A percentile compares a stretch with the other conserved stretches of the same genome.
phyloP scores from a whole-genome alignment of 2,329 filamentous ascomycete genomes.

The Helotiales sp. region DNA sequence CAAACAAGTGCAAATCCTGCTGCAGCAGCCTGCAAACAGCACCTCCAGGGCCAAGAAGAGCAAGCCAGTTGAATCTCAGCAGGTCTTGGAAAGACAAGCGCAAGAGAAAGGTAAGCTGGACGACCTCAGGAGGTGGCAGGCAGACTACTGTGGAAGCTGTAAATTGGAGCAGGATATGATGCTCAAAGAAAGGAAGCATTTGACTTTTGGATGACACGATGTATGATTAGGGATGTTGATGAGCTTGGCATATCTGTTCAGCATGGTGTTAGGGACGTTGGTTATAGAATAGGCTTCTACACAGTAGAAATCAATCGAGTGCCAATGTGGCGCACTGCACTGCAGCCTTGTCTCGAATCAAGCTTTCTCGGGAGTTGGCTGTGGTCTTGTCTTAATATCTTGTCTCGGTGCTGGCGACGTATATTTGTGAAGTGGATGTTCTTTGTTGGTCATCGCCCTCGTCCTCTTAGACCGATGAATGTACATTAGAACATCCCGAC shows the following conservation, averaged over 20 bases:
- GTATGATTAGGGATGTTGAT: background rate
- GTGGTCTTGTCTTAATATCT: no score
- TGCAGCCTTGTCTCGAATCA: no score
- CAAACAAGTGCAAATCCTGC: constrained; percentile 54
- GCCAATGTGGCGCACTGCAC: no score
- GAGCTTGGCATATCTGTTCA: background rate
- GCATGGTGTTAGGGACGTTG: background rate
- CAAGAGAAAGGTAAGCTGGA: constrained; percentile 37
- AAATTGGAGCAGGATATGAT: constrained; percentile 34
- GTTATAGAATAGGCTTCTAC: background rate
- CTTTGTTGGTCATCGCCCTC: no score
- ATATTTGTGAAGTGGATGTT: no score
- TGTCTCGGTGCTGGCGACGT: no score
- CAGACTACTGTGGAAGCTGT: constrained; percentile 64
- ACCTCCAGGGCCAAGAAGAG: constrained; percentile 30
- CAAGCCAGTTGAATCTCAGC: constrained; percentile 21
- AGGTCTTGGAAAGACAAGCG: constrained; percentile 24
- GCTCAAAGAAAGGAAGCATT: constrained; percentile 20
- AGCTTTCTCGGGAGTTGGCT: no score
- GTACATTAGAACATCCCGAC: no score
- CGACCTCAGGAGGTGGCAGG: constrained; percentile 55
- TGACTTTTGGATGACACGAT: constrained; percentile 26
- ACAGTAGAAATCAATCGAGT: no score
- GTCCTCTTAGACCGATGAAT: no score
- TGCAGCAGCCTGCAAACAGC: constrained; percentile 38